These are phyloP conservation scores for Pichia occidentalis DNA, from an alignment of 805 yeast genomes.

Conservation along the genomic window DNA sequence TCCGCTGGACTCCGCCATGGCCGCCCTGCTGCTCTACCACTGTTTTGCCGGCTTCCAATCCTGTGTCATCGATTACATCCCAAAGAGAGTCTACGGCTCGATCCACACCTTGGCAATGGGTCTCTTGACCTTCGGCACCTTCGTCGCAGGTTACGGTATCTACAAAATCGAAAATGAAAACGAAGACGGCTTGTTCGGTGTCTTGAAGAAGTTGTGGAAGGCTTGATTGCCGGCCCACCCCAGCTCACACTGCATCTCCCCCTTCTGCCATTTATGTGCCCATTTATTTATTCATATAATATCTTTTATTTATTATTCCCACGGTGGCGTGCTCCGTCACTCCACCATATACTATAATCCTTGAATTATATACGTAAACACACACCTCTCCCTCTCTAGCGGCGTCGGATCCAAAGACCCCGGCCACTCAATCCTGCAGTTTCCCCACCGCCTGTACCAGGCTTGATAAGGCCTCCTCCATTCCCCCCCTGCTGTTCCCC, in stretches of 20 bases:
- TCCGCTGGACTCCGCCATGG: conserved; percentile 50
- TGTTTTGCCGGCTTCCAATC: conserved; percentile 67
- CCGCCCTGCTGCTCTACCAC: conserved; percentile 53
- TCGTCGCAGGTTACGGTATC: conserved; percentile 62
- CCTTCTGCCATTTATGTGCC: too few relatives aligned
- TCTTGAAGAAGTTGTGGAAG: conserved; percentile 31
- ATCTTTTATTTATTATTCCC: too few relatives aligned
- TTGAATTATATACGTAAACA: too few relatives aligned
- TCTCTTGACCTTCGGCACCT: conserved; percentile 56
- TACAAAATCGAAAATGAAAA: conserved; percentile 61
- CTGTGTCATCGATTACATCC: conserved; percentile 75
- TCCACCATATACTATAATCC: too few relatives aligned
- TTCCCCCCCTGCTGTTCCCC: too few relatives aligned
- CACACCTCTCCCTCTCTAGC: too few relatives aligned
- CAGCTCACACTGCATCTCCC: background rate
- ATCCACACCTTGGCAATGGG: conserved; percentile 57
- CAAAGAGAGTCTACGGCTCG: conserved; percentile 62
- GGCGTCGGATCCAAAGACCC: too few relatives aligned
- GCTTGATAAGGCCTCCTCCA: too few relatives aligned
- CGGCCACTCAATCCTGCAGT: too few relatives aligned
- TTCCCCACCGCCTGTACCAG: too few relatives aligned
- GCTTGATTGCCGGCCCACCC: conserved; percentile 15
- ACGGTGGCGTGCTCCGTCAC: too few relatives aligned
- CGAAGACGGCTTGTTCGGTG: conserved; percentile 55
- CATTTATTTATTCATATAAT: too few relatives aligned